Evolutionary conservation across 1,284 basidiomycete genomes (phyloP).

Genomic region (Ganoderma leucocontextum): DNA sequence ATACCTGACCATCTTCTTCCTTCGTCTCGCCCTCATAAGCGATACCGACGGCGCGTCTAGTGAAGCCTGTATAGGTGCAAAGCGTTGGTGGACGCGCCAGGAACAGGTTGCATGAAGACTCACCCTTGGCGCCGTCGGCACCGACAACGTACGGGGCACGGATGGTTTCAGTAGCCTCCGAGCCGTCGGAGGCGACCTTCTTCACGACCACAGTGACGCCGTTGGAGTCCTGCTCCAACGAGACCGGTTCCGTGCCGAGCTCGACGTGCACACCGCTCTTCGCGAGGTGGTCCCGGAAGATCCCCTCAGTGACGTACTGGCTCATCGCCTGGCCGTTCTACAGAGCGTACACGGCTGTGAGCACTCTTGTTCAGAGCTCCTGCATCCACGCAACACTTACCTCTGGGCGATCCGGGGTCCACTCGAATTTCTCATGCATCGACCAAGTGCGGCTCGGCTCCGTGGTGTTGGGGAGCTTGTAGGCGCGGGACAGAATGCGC

Average conservation of each 20-base stretch:
- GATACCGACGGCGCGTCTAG: slow-evolving; percentile 41
- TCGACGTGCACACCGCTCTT: slow-evolving; percentile 41
- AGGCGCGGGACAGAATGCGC: slow-evolving; percentile 24
- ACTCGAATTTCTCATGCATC: slow-evolving; percentile 15
- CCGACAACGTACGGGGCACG: slow-evolving; percentile 43
- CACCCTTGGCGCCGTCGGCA: slow-evolving; percentile 49
- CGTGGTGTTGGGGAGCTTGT: slow-evolving; percentile 33
- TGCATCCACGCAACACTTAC: slow-evolving; percentile 23
- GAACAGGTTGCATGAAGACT: neutral
- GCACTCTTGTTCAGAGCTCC: neutral
- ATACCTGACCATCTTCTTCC: slow-evolving; percentile 39
- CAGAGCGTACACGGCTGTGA: neutral
- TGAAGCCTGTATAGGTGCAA: slow-evolving; percentile 32
- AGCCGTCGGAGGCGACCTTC: slow-evolving; percentile 12
- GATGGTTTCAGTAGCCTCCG: slow-evolving; percentile 27
- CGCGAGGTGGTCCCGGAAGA: slow-evolving; percentile 42
- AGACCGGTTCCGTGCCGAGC: slow-evolving; percentile 39
- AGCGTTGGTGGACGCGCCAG: neutral
- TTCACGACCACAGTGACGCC: slow-evolving; percentile 34
- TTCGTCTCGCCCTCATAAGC: slow-evolving; percentile 44
- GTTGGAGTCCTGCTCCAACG: slow-evolving; percentile 38
- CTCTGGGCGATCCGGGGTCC: slow-evolving; percentile 36
- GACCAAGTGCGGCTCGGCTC: slow-evolving; percentile 24
- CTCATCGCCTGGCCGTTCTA: slow-evolving; percentile 29
- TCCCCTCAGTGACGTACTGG: slow-evolving; percentile 40